Evolutionary conservation across 2,329 filamentous ascomycete species (phyloP), one percentile per base, ranked within the genome.

Genomic region (Capronia coronata): DNA sequence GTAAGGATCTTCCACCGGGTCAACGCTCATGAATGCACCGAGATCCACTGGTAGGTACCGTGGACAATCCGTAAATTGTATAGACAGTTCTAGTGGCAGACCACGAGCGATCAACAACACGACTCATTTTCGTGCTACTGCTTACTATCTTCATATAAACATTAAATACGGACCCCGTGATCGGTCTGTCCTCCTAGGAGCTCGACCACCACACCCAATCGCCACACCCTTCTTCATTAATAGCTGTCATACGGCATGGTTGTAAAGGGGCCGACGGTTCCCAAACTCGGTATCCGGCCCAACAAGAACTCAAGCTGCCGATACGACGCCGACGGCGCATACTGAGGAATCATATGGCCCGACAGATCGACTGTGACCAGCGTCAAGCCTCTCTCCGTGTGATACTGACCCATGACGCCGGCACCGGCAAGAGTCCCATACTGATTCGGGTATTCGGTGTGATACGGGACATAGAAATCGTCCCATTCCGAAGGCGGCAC

Each of bases 351-450:
- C 65, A 68, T 59, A 67, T 90, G 83, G 0, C 87, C 87, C 0
- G 75, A 71, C 9, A 83, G 63, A 32, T 78, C 73, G 47, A 88
- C 74, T 25, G 77, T 76, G 2, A 82, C 80, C 57, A 79, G 86
- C 0, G 86, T 93, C 40, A 94, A 68, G 0, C 86, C 85, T 35
- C 87, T 75, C 71, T 94, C 88, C 0, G 80, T 83, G 59, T 86
- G 80, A 13, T 77, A 76, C 0, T 78, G 80, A 0, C 88, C 88
- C 64, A 88, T 73, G 1, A 85, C 73, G 1, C 87, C 87, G 1
- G 76, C 72, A 0, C 75, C 84, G 0, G 81, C 78, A 14, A 76
- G 64, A n/a, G 71, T 71, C 10, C 67, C 67, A 1, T 68, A 59
- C 66, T 67, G 45, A 74, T 65, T 51, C 74, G 69, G 1, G 59